Percentiles rank a stretch among this genome's conserved stretches.
Evolutionary conservation across 352 stramenopile genomes (phyloP).

Genomic region (Globisporangium okanoganense): DNA sequence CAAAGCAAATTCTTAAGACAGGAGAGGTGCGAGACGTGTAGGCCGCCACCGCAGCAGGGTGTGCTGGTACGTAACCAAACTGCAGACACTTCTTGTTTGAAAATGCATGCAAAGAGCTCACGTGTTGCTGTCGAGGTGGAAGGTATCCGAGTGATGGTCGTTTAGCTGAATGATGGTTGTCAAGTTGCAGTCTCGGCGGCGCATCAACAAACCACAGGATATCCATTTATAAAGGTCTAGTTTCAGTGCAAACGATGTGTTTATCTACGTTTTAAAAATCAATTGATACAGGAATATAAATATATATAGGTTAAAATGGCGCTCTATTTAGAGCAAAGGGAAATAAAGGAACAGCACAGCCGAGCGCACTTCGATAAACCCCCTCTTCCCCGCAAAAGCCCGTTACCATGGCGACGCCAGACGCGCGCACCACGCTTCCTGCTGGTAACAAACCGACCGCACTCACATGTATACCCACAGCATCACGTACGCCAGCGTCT

Average conservation of each 20-base stretch:
- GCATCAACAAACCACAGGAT: neutral
- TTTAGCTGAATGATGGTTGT: slow-evolving; percentile 16
- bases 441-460: neutral
- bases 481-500: neutral
- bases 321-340: slow-evolving; percentile 7
- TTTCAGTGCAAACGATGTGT: neutral
- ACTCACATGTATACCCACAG: too few species aligned
- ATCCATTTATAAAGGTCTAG: neutral
- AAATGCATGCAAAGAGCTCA: neutral
- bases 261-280: neutral
- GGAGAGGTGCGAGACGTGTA: too few species aligned
- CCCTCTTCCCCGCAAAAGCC: neutral
- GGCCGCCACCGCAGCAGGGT: too few species aligned
- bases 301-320: neutral
- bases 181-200: slow-evolving; percentile 16
- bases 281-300: neutral
- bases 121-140: neutral
- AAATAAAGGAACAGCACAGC: slow-evolving; percentile 5
- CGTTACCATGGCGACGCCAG: neutral
- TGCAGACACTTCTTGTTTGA: too few species aligned
- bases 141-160: slow-evolving; percentile 11
- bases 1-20: too few species aligned
- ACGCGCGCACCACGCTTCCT: neutral
- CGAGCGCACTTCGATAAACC: slow-evolving; percentile 4
- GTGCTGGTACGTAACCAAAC: too few species aligned